Percentiles rank a stretch among this genome's conserved stretches.
phyloP scores from a whole-genome alignment of 441 rosid species.

The Aquilaria agallochum region DNA sequence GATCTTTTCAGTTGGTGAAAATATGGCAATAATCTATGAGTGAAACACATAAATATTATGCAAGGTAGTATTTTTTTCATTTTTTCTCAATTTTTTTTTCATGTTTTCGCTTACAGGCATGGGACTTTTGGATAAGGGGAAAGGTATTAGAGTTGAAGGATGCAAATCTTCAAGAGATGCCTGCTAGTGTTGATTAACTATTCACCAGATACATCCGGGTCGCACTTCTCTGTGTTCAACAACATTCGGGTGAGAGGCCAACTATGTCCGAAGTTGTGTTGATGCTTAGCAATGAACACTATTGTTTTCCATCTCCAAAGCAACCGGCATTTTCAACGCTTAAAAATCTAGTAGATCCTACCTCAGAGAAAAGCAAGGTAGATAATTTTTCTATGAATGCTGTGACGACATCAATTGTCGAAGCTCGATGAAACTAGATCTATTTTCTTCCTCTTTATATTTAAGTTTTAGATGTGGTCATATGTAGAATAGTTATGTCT shows the following conservation, averaged over 20 bases:
- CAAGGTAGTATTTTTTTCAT: not conserved
- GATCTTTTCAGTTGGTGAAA: too few species aligned
- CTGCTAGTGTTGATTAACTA: constrained; percentile 2
- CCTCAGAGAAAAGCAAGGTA: not conserved
- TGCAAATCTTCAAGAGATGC: constrained; percentile 6
- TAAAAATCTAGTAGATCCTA: not conserved
- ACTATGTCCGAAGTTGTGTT: constrained; percentile 12
- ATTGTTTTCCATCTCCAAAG: too few species aligned
- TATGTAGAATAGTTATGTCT: too few species aligned
- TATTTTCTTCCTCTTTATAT: too few species aligned
- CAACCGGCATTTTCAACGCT: constrained; percentile 12
- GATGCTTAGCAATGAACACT: constrained; percentile 10
- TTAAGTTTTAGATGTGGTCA: too few species aligned
- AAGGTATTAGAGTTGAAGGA: constrained; percentile 10
- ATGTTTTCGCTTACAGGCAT: constrained; percentile 5
- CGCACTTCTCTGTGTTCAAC: constrained; percentile 12
- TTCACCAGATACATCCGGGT: not conserved
- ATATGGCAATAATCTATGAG: too few species aligned
- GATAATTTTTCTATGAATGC: not conserved
- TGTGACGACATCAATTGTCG: constrained; percentile 4
- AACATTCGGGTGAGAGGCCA: constrained; percentile 7
- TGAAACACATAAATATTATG: too few species aligned
- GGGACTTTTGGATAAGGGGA: not conserved
- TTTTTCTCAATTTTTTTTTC: too few species aligned
- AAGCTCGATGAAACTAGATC: not conserved